These are phyloP conservation scores for Pythium monospermum DNA, from an alignment of 352 stramenopile species.

Conservation along the genomic window DNA sequence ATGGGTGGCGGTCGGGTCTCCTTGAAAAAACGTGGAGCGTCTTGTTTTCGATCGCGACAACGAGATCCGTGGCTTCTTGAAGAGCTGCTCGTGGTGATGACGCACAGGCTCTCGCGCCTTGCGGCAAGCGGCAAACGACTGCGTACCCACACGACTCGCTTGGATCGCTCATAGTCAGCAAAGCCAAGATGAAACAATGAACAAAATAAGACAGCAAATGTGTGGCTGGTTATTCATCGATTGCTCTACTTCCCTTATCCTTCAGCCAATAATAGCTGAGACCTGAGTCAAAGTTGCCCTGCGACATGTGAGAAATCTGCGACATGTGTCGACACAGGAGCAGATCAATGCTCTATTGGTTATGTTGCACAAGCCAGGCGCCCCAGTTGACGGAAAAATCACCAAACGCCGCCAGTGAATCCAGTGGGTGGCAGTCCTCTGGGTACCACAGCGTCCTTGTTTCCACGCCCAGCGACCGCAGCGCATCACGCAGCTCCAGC, in stretches of 20 bases:
- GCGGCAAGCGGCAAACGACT: slow-evolving; percentile 3
- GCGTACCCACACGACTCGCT: slow-evolving; percentile 12
- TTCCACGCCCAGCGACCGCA: slow-evolving; percentile 49
- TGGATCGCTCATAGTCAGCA: not conserved
- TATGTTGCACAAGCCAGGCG: slow-evolving; percentile 62
- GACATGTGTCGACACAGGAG: slow-evolving; percentile 4
- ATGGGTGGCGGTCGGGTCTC: not conserved
- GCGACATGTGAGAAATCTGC: not conserved
- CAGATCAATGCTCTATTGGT: slow-evolving; percentile 2
- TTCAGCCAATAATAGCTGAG: slow-evolving; percentile 2
- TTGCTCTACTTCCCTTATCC: too few relatives aligned
- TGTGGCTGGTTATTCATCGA: too few relatives aligned
- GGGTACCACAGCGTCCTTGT: slow-evolving; percentile 70
- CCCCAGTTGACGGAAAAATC: slow-evolving; percentile 79
- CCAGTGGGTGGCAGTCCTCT: slow-evolving; percentile 66
- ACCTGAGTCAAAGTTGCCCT: too few relatives aligned
- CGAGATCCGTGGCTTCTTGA: slow-evolving; percentile 6
- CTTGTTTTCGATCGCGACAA: slow-evolving; percentile 6
- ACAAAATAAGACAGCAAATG: not conserved
- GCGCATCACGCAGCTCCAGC: slow-evolving; percentile 90
- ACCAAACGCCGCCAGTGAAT: slow-evolving; percentile 53
- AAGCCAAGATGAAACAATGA: slow-evolving; percentile 3
- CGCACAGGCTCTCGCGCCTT: not conserved
- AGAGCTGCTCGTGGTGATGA: not conserved
- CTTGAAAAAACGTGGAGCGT: slow-evolving; percentile 12